Evolutionary conservation across 352 stramenopile species (phyloP).

Genomic region (Globisporangium nagaii): DNA sequence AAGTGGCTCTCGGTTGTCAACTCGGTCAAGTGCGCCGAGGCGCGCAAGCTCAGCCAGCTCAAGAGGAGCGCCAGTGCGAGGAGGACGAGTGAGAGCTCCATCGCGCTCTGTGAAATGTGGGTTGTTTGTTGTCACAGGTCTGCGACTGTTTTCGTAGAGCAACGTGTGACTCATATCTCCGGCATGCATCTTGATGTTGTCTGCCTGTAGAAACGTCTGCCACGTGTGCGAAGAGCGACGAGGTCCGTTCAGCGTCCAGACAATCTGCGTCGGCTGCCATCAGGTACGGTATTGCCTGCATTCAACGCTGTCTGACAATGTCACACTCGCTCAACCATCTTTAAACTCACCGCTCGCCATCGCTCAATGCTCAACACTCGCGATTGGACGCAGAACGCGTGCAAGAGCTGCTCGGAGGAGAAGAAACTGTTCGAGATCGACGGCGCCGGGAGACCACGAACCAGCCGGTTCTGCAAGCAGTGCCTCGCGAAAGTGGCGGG

Average conservation of each 20-base stretch:
- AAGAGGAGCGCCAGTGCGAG: too few relatives aligned
- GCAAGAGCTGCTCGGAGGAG: conserved; percentile 39
- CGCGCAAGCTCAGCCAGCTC: conserved; percentile 1
- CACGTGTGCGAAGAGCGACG: conserved; percentile 2
- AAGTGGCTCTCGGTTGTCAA: conserved; percentile 30
- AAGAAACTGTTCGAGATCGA: conserved; percentile 43
- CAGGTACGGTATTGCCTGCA: conserved; percentile 17
- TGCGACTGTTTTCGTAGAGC: too few relatives aligned
- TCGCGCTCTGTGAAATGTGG: not conserved
- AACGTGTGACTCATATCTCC: too few relatives aligned
- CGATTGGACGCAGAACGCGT: conserved; percentile 34
- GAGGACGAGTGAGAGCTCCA: too few relatives aligned
- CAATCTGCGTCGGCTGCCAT: conserved; percentile 20
- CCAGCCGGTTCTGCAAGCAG: conserved; percentile 36
- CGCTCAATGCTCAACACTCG: too few relatives aligned
- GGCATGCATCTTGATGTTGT: not conserved
- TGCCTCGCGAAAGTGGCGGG: conserved; percentile 22
- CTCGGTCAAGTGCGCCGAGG: conserved; percentile 18
- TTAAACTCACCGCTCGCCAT: too few relatives aligned
- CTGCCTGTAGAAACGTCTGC: conserved; percentile 15
- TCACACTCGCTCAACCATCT: too few relatives aligned
- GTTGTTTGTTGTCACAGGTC: too few relatives aligned
- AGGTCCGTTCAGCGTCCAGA: not conserved
- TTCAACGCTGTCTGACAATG: too few relatives aligned
- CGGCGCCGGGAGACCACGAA: conserved; percentile 25